A percentile compares a stretch with the other conserved stretches of the same genome.
Conservation (phyloP, 257 asterid genomes). For the Solanum rostratum region DNA sequence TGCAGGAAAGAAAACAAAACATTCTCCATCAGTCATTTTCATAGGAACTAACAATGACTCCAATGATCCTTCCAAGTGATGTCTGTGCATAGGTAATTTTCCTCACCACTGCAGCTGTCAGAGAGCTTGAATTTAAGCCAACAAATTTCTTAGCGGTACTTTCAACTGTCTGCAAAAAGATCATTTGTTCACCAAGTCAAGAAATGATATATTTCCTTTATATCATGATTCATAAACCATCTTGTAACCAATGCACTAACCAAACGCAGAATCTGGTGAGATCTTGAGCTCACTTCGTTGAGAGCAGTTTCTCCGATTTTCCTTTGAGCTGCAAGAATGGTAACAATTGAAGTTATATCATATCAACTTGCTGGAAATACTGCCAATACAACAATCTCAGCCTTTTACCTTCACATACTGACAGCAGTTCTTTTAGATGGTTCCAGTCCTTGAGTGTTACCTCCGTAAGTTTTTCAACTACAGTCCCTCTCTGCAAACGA, state of each 20-base stretch:
- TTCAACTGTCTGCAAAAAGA: conserved; percentile 52
- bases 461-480: conserved; percentile 76
- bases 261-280: conserved; percentile 87
- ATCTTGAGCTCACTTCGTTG: conserved; percentile 87
- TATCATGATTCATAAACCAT: neutral
- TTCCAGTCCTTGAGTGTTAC: conserved; percentile 36
- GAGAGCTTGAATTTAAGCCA: conserved; percentile 44
- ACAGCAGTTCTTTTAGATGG: conserved; percentile 64
- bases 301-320: conserved; percentile 81
- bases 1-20: neutral
- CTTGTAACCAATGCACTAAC: conserved; percentile 17
- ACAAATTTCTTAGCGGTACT: conserved; percentile 48
- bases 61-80: neutral
- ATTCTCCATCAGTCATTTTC: neutral
- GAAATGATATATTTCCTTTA: neutral
- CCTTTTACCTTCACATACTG: conserved; percentile 60
- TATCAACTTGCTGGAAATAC: neutral
- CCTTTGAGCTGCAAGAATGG: conserved; percentile 61
- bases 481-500: conserved; percentile 60
- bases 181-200: neutral
- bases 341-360: neutral
- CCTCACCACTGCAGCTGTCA: conserved; percentile 83
- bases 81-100: neutral
- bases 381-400: neutral
- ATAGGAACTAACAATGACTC: neutral